Evolutionary conservation across 2,329 filamentous ascomycete genomes (phyloP).

Genomic region (Aspergillus pseudoviridinutans): DNA sequence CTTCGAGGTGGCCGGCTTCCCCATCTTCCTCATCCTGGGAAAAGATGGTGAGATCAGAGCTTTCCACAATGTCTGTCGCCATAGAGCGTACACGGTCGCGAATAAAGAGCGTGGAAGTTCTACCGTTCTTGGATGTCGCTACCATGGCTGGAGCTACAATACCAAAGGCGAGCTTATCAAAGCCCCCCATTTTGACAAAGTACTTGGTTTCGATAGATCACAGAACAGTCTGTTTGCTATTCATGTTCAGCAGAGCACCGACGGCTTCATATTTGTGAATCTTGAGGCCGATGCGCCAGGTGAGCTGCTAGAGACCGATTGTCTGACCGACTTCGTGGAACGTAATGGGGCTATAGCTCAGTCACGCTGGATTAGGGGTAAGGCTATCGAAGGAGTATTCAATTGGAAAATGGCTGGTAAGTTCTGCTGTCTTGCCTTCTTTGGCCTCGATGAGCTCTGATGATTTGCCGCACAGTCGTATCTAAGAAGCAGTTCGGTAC

Average conservation of each 20-base stretch:
- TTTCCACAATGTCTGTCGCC: conserved; percentile 62
- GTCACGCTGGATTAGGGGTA: conserved; percentile 25
- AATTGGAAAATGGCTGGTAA: conserved; percentile 34
- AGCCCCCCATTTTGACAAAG: conserved; percentile 55
- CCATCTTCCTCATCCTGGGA: conserved; percentile 52
- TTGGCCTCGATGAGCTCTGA: too few species aligned
- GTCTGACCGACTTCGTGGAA: conserved; percentile 12
- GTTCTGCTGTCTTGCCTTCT: not conserved
- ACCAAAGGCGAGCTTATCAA: conserved; percentile 56
- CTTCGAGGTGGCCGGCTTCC: conserved; percentile 54
- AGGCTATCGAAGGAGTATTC: conserved; percentile 23
- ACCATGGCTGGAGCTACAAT: conserved; percentile 62
- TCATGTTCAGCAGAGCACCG: conserved; percentile 17
- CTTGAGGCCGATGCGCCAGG: conserved; percentile 12
- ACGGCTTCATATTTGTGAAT: conserved; percentile 28
- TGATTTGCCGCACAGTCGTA: conserved; percentile 3
- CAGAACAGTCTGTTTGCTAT: conserved; percentile 52
- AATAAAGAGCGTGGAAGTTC: conserved; percentile 49
- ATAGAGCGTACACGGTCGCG: conserved; percentile 58
- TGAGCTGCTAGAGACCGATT: not conserved
- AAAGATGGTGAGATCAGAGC: conserved; percentile 52
- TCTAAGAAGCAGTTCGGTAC: not conserved
- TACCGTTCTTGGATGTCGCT: conserved; percentile 55
- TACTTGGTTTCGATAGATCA: conserved; percentile 54
- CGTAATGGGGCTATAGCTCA: conserved; percentile 5